Evolutionary conservation across 2,329 filamentous ascomycete species (phyloP).

Genomic region (Madurella fahalii): DNA sequence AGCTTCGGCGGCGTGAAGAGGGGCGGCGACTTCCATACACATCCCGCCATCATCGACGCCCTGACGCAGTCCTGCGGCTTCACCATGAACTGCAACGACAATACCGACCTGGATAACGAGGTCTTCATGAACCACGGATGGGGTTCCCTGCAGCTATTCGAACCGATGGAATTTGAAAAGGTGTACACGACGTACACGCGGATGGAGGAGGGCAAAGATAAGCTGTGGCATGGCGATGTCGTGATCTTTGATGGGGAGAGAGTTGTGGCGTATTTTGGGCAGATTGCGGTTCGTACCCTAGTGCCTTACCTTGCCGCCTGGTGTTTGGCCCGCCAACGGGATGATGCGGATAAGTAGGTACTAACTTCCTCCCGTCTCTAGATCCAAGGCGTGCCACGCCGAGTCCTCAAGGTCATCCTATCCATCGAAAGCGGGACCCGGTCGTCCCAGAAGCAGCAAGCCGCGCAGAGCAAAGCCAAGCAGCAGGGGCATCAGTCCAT

Average conservation of each 20-base stretch:
- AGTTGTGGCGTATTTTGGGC: no score
- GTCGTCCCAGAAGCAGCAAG: no score
- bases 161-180: slow-evolving; percentile 41
- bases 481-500: no score
- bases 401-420: no score
- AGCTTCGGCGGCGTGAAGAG: slow-evolving; percentile 4
- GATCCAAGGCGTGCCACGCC: no score
- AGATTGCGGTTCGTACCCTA: no score
- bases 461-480: no score
- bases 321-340: no score
- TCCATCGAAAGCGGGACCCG: no score
- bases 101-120: slow-evolving; percentile 48
- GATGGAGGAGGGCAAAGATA: slow-evolving; percentile 49
- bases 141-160: slow-evolving; percentile 48
- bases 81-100: slow-evolving; percentile 55
- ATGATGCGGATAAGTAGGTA: no score
- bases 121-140: slow-evolving; percentile 60
- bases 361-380: no score
- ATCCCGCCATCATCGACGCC: slow-evolving; percentile 8
- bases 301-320: no score
- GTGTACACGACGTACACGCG: slow-evolving; percentile 51
- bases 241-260: slow-evolving; percentile 54
- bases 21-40: not conserved
- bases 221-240: slow-evolving; percentile 44
- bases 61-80: slow-evolving; percentile 49